Conservation (phyloP, 2,329 filamentous ascomycete species). For the Penicillium frequentans region DNA sequence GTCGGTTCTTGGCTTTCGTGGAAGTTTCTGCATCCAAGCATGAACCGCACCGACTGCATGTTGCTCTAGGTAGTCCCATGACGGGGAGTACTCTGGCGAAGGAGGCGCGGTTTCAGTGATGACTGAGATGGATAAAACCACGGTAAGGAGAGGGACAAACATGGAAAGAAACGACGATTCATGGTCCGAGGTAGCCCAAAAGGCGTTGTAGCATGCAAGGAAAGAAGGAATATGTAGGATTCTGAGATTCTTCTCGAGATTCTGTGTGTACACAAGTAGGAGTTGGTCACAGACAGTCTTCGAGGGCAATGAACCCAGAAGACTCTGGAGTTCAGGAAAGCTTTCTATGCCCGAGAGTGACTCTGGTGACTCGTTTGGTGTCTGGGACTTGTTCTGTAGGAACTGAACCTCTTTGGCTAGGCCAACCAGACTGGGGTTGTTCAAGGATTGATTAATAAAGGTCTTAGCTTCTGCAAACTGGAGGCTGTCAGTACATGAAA, state of each 20-base stretch:
- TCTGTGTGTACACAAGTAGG: conserved; percentile 15
- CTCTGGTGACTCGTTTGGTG: conserved; percentile 10
- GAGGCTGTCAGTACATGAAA: not conserved
- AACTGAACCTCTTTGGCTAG: conserved; percentile 27
- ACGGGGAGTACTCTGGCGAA: conserved; percentile 1
- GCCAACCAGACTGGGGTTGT: conserved; percentile 13
- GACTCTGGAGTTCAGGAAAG: conserved; percentile 15
- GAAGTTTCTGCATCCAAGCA: conserved; percentile 18
- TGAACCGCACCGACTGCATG: conserved; percentile 10
- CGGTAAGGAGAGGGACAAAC: conserved; percentile 20
- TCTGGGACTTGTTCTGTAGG: conserved; percentile 19
- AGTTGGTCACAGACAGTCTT: conserved; percentile 19
- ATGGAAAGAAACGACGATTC: conserved; percentile 5
- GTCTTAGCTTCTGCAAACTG: conserved; percentile 23
- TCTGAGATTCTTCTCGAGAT: conserved; percentile 19
- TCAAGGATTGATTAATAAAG: conserved; percentile 21
- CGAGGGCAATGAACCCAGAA: conserved; percentile 12
- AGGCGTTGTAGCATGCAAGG: conserved; percentile 10
- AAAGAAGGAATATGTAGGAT: conserved; percentile 24
- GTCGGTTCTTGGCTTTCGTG: conserved; percentile 20
- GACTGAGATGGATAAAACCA: conserved; percentile 11
- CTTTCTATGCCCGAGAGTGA: conserved; percentile 12
- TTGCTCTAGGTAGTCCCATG: conserved; percentile 19
- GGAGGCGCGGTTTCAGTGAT: not conserved
- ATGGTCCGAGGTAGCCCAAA: conserved; percentile 13